Evolutionary conservation across 1,139 yeast species (phyloP).

Genomic region (Saccharomycopsis hybrid): DNA sequence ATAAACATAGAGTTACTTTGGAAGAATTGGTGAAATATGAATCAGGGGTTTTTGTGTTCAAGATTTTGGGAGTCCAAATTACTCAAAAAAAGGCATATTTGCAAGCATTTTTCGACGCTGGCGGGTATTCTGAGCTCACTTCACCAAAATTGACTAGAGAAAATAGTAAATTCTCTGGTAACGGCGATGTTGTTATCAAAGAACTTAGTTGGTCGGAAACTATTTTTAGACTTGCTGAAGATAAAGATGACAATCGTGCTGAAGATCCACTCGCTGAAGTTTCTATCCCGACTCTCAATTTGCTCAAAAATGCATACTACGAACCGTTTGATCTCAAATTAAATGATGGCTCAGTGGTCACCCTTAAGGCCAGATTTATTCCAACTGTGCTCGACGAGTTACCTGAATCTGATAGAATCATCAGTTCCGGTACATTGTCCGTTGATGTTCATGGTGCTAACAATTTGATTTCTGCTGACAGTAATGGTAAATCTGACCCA

Average conservation of each 20-base stretch:
- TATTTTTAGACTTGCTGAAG: constrained; percentile 53
- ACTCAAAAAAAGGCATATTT: constrained; percentile 51
- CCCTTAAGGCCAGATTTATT: constrained; percentile 55
- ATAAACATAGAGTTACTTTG: constrained; percentile 53
- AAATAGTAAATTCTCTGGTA: constrained; percentile 42
- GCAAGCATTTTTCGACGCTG: constrained; percentile 71
- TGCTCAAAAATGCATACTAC: constrained; percentile 60
- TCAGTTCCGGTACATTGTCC: constrained; percentile 70
- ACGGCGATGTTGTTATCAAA: constrained; percentile 68
- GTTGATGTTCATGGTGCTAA: constrained; percentile 60
- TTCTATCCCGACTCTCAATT: constrained; percentile 59
- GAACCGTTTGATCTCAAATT: constrained; percentile 53
- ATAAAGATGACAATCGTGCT: constrained; percentile 45
- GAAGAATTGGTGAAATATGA: constrained; percentile 56
- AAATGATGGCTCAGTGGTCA: constrained; percentile 39
- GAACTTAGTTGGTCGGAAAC: constrained; percentile 72
- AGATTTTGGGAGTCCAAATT: constrained; percentile 53
- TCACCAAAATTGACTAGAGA: constrained; percentile 43
- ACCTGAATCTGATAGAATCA: constrained; percentile 69
- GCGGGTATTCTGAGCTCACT: constrained; percentile 54
- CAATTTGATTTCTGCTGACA: constrained; percentile 75
- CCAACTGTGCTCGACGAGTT: constrained; percentile 59
- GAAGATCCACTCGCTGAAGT: constrained; percentile 59
- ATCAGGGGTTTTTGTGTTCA: constrained; percentile 71
- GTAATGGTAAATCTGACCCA: constrained; percentile 92